These are phyloP conservation scores for Pinguiococcus pyrenoidosus DNA, from an alignment of 108 stramenopile genomes.

Conservation along the genomic window DNA sequence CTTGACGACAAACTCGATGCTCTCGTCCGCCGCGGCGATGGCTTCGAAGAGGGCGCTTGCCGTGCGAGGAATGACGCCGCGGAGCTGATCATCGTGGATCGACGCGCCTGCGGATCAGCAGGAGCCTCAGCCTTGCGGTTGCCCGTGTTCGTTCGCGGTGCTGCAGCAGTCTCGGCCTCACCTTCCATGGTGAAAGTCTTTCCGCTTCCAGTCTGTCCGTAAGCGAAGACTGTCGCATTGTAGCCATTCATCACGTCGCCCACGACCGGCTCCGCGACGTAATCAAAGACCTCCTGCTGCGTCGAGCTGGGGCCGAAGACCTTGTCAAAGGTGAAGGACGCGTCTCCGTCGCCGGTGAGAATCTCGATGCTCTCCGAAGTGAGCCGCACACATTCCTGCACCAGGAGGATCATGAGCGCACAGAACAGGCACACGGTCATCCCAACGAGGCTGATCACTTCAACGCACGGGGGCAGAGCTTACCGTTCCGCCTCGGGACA, in stretches of 20 bases:
- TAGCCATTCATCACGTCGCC: slow-evolving; percentile 28
- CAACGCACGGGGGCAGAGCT: slow-evolving; percentile 8
- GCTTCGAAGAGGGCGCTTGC: slow-evolving; percentile 6
- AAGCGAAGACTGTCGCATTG: slow-evolving; percentile 36
- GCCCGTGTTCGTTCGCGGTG: neutral
- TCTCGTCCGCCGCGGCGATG: slow-evolving; percentile 11
- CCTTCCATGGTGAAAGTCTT: slow-evolving; percentile 29
- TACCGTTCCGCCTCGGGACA: slow-evolving; percentile 11
- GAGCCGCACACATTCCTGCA: neutral
- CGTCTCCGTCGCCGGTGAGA: neutral
- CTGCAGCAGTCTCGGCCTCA: slow-evolving; percentile 2
- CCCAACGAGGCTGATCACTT: slow-evolving; percentile 2
- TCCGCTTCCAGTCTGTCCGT: slow-evolving; percentile 19
- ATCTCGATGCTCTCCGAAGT: slow-evolving; percentile 11
- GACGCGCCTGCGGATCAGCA: slow-evolving; percentile 1
- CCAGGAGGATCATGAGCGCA: neutral
- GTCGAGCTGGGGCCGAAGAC: slow-evolving; percentile 22
- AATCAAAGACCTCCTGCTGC: slow-evolving; percentile 31
- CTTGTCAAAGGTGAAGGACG: slow-evolving; percentile 16
- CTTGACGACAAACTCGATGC: slow-evolving; percentile 22
- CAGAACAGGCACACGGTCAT: neutral
- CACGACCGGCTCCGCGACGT: slow-evolving; percentile 35
- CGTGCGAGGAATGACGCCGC: slow-evolving; percentile 17
- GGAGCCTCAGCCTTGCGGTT: neutral
- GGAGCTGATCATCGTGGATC: slow-evolving; percentile 15